Conservation (phyloP, 2,329 filamentous ascomycete genomes). For the Metarhizium album region DNA sequence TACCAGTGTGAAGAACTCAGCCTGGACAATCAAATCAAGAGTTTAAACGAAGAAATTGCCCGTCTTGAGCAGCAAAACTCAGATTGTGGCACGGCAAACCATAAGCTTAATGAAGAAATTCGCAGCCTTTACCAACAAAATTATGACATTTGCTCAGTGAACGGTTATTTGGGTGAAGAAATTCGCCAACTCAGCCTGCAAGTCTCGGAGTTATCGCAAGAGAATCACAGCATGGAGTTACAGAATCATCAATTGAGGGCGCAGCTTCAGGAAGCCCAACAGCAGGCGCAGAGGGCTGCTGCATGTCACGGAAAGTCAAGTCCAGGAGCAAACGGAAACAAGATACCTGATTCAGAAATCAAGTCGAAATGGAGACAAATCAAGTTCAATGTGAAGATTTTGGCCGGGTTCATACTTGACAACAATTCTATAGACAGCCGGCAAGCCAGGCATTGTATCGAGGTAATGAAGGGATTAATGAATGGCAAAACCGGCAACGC, state of each 20-base stretch:
- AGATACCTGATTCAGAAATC: conserved; percentile 9
- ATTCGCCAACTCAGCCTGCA: background rate
- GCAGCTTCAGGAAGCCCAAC: background rate
- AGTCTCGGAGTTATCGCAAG: background rate
- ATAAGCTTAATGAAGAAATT: too few relatives aligned
- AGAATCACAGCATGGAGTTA: background rate
- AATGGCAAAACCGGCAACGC: background rate
- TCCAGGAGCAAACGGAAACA: conserved; percentile 1
- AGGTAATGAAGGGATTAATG: background rate
- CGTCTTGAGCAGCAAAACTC: too few relatives aligned
- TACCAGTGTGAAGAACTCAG: too few relatives aligned
- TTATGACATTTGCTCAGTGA: too few relatives aligned
- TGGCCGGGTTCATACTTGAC: background rate
- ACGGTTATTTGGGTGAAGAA: too few relatives aligned
- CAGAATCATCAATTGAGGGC: background rate
- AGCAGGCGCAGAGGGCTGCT: background rate
- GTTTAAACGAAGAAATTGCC: too few relatives aligned
- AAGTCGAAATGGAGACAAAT: conserved; percentile 10
- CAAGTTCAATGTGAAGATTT: conserved; percentile 8
- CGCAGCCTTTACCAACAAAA: too few relatives aligned
- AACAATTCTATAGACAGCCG: background rate
- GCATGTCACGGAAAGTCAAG: background rate
- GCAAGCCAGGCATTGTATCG: background rate
- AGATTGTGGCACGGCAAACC: too few relatives aligned
- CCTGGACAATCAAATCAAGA: too few relatives aligned